Evolutionary conservation across 768 basidiomycete species (phyloP), one percentile per base, ranked within the genome.

Genomic region (Boletus bicolor): DNA sequence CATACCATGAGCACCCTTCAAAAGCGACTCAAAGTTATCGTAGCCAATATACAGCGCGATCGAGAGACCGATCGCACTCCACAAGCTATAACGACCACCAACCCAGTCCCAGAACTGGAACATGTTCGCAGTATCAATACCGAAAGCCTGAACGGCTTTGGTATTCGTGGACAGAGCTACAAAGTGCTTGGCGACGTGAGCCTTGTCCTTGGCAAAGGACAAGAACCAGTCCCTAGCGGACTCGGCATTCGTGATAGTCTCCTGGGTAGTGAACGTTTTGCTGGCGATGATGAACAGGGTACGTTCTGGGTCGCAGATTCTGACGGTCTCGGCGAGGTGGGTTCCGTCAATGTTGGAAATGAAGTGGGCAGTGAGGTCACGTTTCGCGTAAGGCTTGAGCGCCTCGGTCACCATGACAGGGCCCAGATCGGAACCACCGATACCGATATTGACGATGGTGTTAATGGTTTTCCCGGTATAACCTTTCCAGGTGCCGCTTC

Each of bases 71-170:
- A 99, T 98, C 32, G 97, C 96, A 58, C 92, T 94, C 96, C 97
- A 98, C 61, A 99, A 80, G 64, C 90, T 93, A 82, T 99, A 99
- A 59, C 96, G 85, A 28, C 97, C 97, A 59, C 97, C 97, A 60
- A 99, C 97, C 97, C 97, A 99, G 75, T 98, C 97, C 96, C 96
- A 99, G 84, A 99, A 98, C 70, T 89, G 86, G 84, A 99, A 99
- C 95, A 99, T 99, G 77, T 98, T 98, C 63, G 81, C 81, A 57
- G 85, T 72, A 44, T 87, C 79, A 67, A 99, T 99, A 41, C 97
- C 97, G 67, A 99, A 99, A 3, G 80, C 84, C 17, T 91, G 90
- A 53, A 98, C 97, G 11, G 91, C 93, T 68, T 86, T 82, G 49
- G 93, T 93, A 74, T 99, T 99, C 54, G 97, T 99, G 66, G 91